A percentile compares a stretch with the other conserved stretches of the same genome.
Conservation (phyloP, 2,329 filamentous ascomycete genomes). For the Nigrospora sphaerica region DNA sequence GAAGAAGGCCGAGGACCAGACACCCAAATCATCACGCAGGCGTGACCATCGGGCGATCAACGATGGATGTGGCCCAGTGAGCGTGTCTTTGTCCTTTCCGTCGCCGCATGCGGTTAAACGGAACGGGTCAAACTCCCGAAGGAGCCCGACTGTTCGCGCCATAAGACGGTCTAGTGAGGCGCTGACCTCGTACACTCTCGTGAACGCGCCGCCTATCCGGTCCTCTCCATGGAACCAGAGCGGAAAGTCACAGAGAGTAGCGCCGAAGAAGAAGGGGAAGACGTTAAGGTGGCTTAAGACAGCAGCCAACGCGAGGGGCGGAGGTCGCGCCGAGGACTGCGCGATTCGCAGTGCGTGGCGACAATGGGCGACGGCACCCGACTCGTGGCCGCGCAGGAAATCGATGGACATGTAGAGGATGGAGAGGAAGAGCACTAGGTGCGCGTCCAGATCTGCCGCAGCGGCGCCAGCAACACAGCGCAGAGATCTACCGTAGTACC, state of each 20-base stretch:
- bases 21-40: conserved; percentile 4
- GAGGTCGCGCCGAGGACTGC: conserved; percentile 3
- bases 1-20: conserved; percentile 3
- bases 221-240: neutral
- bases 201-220: neutral
- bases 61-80: too few relatives aligned
- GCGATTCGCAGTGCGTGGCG: conserved; percentile 15
- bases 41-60: too few relatives aligned
- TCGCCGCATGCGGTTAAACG: neutral
- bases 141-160: conserved; percentile 4
- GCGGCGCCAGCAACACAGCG: conserved; percentile 5
- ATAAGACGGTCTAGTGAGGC: conserved; percentile 6
- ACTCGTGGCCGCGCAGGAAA: conserved; percentile 42
- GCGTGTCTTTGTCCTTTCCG: too few relatives aligned
- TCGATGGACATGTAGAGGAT: conserved; percentile 47
- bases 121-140: conserved; percentile 6
- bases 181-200: neutral
- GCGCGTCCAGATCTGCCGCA: neutral
- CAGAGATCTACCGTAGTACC: conserved; percentile 10
- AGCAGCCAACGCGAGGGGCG: neutral
- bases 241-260: conserved; percentile 6
- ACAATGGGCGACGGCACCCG: conserved; percentile 30
- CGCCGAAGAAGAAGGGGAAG: conserved; percentile 11
- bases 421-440: conserved; percentile 4
- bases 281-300: conserved; percentile 8